phyloP scores from a whole-genome alignment of 495 filamentous ascomycete species.

The Penicillium bovifimosum region DNA sequence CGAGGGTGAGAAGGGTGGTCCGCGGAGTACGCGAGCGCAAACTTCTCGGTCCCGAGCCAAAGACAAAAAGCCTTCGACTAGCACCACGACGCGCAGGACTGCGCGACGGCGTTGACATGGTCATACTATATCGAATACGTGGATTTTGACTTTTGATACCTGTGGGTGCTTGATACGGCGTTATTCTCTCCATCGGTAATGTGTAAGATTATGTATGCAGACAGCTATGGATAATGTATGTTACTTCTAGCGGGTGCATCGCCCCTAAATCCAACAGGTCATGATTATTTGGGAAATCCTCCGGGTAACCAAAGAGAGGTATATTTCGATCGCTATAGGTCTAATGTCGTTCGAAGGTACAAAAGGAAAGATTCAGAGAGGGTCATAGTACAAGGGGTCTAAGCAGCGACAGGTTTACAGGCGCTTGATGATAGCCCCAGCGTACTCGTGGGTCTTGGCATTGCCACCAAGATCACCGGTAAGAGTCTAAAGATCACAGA shows the following conservation, averaged over 20 bases:
- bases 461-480: conserved; percentile 95
- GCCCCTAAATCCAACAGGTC: neutral
- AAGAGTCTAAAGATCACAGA: conserved; percentile 48
- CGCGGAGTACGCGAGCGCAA: conserved; percentile 38
- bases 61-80: conserved; percentile 28
- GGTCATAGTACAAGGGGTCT: conserved; percentile 38
- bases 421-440: conserved; percentile 80
- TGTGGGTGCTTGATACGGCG: conserved; percentile 13
- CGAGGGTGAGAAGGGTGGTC: conserved; percentile 35
- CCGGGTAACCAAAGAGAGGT: conserved; percentile 29
- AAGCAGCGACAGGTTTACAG: conserved; percentile 50
- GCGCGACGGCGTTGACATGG: conserved; percentile 31
- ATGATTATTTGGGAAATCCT: conserved; percentile 3
- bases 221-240: neutral
- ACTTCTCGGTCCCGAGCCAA: conserved; percentile 37
- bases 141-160: conserved; percentile 24
- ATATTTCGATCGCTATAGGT: conserved; percentile 43
- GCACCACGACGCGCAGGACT: conserved; percentile 31
- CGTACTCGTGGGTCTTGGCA: conserved; percentile 87
- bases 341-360: conserved; percentile 42
- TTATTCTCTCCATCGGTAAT: conserved; percentile 3
- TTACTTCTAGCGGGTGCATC: neutral
- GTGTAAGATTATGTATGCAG: conserved; percentile 12
- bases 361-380: conserved; percentile 28
- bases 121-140: neutral